phyloP scores from a whole-genome alignment of 768 basidiomycete genomes.

The Epithele typhae region DNA sequence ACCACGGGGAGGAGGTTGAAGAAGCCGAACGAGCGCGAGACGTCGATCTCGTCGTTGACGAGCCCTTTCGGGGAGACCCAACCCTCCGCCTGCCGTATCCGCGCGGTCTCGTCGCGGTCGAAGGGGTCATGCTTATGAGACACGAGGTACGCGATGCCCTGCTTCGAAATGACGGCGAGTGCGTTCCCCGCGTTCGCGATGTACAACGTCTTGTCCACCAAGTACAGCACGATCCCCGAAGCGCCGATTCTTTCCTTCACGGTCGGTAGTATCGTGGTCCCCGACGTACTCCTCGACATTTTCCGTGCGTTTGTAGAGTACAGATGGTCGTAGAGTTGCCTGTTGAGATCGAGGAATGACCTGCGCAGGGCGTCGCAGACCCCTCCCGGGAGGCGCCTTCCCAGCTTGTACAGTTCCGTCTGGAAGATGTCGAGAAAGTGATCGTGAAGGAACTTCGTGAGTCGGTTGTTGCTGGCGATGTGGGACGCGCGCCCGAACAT shows the following conservation, averaged over 20 bases:
- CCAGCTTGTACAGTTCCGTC: conserved; percentile 47
- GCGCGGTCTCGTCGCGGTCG: conserved; percentile 73
- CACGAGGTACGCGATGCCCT: conserved; percentile 68
- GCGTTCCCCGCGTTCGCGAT: conserved; percentile 89
- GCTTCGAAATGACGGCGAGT: conserved; percentile 78
- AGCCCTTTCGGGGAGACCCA: conserved; percentile 90
- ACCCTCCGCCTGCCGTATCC: conserved; percentile 90
- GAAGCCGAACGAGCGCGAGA: conserved; percentile 93
- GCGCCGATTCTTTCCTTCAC: conserved; percentile 63
- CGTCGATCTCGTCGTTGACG: conserved; percentile 88
- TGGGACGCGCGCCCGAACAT: conserved; percentile 86
- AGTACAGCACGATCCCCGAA: conserved; percentile 83
- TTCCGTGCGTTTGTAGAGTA: conserved; percentile 54
- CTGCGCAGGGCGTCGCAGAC: conserved; percentile 78
- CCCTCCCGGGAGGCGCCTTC: conserved; percentile 31
- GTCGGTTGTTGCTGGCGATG: conserved; percentile 52
- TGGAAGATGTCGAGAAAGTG: conserved; percentile 65
- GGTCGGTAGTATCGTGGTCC: conserved; percentile 27
- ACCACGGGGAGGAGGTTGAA: conserved; percentile 86
- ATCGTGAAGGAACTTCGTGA: conserved; percentile 84
- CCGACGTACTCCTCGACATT: conserved; percentile 58
- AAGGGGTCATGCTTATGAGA: conserved; percentile 88
- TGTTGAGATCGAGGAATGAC: conserved; percentile 85
- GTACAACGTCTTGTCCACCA: conserved; percentile 73
- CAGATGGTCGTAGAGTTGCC: conserved; percentile 68